Conservation (phyloP, 1,284 basidiomycete genomes). For the Austroboletus novae-zelandiae region DNA sequence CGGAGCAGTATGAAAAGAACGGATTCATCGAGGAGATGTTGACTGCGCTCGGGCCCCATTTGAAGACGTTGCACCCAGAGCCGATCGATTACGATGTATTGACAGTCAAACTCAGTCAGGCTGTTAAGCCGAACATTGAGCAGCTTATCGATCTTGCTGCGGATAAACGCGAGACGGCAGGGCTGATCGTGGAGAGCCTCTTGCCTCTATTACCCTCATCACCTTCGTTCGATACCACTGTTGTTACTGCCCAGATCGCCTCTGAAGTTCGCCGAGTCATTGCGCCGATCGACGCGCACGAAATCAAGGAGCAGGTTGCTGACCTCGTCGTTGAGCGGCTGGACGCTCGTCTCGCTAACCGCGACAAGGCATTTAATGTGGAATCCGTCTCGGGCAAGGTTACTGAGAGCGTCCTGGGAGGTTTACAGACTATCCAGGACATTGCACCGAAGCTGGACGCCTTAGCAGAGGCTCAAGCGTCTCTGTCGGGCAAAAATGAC, state of each 20-base stretch:
- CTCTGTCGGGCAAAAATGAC: conserved; percentile 39
- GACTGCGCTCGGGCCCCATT: conserved; percentile 55
- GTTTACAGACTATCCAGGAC: conserved; percentile 47
- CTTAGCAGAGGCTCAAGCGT: conserved; percentile 44
- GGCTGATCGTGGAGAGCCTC: conserved; percentile 73
- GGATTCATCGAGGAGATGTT: conserved; percentile 58
- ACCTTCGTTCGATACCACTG: conserved; percentile 51
- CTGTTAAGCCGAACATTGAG: conserved; percentile 82
- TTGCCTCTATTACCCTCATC: conserved; percentile 58
- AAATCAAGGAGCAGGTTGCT: conserved; percentile 82
- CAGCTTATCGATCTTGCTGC: conserved; percentile 84
- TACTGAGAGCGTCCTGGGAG: conserved; percentile 47
- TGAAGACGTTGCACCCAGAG: conserved; percentile 57
- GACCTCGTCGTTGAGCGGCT: conserved; percentile 81
- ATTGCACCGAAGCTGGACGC: conserved; percentile 38
- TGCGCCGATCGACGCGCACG: conserved; percentile 73
- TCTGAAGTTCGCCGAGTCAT: conserved; percentile 67
- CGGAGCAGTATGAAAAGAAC: conserved; percentile 47
- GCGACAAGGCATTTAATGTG: conserved; percentile 66
- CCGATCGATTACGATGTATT: conserved; percentile 74
- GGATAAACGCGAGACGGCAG: conserved; percentile 81
- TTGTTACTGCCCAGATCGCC: conserved; percentile 55
- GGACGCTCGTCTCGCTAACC: conserved; percentile 72
- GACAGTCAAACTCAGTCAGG: conserved; percentile 70
- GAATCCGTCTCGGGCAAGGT: conserved; percentile 59